A percentile compares a stretch with the other conserved stretches of the same genome.
These are phyloP conservation scores for Magnaporthiopsis rhizophila DNA, from an alignment of 2,329 filamentous ascomycete species.

Conservation along the genomic window DNA sequence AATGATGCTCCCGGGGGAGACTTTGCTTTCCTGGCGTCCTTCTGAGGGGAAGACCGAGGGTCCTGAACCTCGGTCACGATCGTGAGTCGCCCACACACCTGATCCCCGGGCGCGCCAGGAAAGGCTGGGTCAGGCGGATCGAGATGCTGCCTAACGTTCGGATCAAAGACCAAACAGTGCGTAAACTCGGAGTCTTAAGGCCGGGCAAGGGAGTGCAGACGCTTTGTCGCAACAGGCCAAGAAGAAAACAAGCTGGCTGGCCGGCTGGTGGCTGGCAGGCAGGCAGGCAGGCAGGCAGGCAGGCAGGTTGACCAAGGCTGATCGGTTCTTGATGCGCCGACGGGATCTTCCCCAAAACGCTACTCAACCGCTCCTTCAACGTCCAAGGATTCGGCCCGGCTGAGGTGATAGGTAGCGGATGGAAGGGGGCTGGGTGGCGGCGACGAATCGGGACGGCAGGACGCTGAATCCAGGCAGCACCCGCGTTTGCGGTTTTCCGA, in stretches of 20 bases:
- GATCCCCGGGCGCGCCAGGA: too few species aligned
- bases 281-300: neutral
- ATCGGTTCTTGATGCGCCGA: neutral
- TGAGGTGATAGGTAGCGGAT: conserved; percentile 11
- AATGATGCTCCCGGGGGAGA: neutral
- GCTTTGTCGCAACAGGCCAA: neutral
- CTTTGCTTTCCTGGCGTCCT: neutral
- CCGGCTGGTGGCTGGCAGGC: too few species aligned
- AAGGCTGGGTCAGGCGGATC: too few species aligned
- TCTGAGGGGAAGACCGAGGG: too few species aligned
- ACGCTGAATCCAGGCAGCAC: neutral
- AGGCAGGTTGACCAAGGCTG: neutral
- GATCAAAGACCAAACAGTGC: too few species aligned
- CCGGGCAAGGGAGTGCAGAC: neutral
- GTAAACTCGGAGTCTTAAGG: neutral
- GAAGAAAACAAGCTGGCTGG: too few species aligned
- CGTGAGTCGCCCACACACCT: too few species aligned
- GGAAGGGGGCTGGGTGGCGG: neutral
- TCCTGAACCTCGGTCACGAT: too few species aligned
- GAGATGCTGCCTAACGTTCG: too few species aligned
- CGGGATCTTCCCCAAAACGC: neutral
- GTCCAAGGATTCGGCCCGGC: neutral
- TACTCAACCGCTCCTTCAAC: neutral
- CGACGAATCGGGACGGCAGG: neutral
- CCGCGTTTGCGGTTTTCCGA: neutral